These are phyloP conservation scores for Dendrostoma leiphaemia DNA, from an alignment of 2,329 filamentous ascomycete genomes.

Conservation along the genomic window DNA sequence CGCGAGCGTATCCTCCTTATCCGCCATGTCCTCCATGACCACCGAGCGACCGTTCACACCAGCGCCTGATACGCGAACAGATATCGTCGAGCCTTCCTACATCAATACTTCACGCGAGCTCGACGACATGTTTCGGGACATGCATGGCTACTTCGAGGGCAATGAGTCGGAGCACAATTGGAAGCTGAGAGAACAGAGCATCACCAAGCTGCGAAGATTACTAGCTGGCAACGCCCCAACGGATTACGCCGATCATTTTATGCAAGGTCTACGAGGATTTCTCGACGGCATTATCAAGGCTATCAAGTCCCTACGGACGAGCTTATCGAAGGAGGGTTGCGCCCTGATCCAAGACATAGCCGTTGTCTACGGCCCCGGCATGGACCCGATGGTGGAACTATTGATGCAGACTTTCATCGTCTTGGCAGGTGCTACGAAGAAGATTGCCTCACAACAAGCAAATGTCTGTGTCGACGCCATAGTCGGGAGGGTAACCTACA, in stretches of 20 bases:
- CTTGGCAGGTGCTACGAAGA: conserved; percentile 85
- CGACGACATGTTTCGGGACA: conserved; percentile 82
- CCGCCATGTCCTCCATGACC: conserved; percentile 43
- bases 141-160: conserved; percentile 80
- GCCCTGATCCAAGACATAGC: conserved; percentile 82
- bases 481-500: conserved; percentile 77
- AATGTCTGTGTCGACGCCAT: conserved; percentile 79
- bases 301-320: conserved; percentile 80
- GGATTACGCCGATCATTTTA: conserved; percentile 71
- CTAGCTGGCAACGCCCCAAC: conserved; percentile 79
- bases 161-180: conserved; percentile 90
- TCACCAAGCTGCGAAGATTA: conserved; percentile 72
- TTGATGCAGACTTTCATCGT: conserved; percentile 88
- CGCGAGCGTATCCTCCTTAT: conserved; percentile 53
- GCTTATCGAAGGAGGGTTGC: conserved; percentile 83
- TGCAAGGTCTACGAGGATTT: conserved; percentile 68
- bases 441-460: conserved; percentile 83
- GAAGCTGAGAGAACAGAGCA: conserved; percentile 79
- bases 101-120: conserved; percentile 82
- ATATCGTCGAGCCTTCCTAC: conserved; percentile 76
- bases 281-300: conserved; percentile 89
- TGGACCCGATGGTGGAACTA: conserved; percentile 88
- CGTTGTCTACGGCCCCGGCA: conserved; percentile 68
- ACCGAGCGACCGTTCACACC: conserved; percentile 59
- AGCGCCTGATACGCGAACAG: conserved; percentile 61